Conservation (phyloP, 1,139 yeast genomes). For the Zygoascus sp. region DNA sequence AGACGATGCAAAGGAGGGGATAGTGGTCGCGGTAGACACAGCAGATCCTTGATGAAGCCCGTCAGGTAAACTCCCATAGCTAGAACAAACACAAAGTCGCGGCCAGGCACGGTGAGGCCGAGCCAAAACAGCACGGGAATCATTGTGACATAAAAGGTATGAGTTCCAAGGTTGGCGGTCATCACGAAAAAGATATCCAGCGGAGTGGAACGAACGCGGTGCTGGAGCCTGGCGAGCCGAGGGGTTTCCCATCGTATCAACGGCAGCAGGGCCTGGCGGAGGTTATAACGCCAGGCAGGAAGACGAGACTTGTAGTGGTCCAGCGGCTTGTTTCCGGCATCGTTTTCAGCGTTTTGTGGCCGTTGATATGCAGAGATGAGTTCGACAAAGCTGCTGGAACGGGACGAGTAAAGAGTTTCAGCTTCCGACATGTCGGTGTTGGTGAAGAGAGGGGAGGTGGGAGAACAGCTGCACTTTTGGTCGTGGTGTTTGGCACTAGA, state of each 20-base stretch:
- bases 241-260: constrained; percentile 65
- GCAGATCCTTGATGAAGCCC: constrained; percentile 75
- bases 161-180: constrained; percentile 88
- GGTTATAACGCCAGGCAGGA: constrained; percentile 52
- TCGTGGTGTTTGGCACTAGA: neutral
- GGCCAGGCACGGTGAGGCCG: constrained; percentile 55
- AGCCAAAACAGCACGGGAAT: constrained; percentile 85
- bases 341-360: constrained; percentile 35
- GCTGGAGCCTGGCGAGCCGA: constrained; percentile 55
- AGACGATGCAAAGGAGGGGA: constrained; percentile 90
- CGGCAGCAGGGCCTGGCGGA: constrained; percentile 56
- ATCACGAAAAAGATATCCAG: constrained; percentile 79
- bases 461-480: constrained; percentile 3
- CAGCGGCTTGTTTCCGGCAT: constrained; percentile 69
- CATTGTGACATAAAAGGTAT: constrained; percentile 86
- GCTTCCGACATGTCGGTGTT: constrained; percentile 1
- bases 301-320: constrained; percentile 61
- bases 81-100: constrained; percentile 66
- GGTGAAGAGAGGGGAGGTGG: neutral
- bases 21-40: constrained; percentile 87
- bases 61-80: constrained; percentile 82
- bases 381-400: constrained; percentile 27
- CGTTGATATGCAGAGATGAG: constrained; percentile 28
- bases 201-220: constrained; percentile 43
- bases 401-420: constrained; percentile 2